Evolutionary conservation across 306 rosid species (phyloP).

Genomic region (Corylus avellana): DNA sequence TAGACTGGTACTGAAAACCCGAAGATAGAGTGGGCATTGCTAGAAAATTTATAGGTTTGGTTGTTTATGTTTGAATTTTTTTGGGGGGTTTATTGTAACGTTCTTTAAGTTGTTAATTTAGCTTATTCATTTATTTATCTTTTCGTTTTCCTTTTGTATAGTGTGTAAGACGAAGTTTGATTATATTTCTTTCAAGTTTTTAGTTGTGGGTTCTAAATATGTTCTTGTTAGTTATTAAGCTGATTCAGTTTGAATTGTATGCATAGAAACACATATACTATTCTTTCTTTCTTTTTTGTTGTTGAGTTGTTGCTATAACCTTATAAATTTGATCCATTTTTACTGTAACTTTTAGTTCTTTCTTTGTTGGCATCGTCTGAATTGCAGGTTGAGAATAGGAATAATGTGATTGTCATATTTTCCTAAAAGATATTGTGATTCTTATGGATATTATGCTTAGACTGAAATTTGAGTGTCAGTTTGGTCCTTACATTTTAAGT

Average conservation of each 20-base stretch:
- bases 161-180: not conserved
- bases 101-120: not conserved
- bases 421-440: too few relatives aligned
- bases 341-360: not conserved
- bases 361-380: not conserved
- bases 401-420: too few relatives aligned
- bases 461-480: too few relatives aligned
- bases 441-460: too few relatives aligned
- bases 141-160: not conserved
- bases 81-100: not conserved
- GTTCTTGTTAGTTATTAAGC: conserved; percentile 1
- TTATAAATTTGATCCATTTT: not conserved
- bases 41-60: conserved; percentile 4
- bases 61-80: not conserved
- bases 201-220: not conserved
- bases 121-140: not conserved
- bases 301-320: too few relatives aligned
- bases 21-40: not conserved
- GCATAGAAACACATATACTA: too few relatives aligned
- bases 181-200: not conserved
- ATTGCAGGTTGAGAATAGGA: not conserved
- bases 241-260: not conserved
- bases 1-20: not conserved
- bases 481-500: too few relatives aligned
- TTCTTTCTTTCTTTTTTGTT: too few relatives aligned